Conservation (phyloP, 257 asterid genomes). For the Verbascum thapsus region DNA sequence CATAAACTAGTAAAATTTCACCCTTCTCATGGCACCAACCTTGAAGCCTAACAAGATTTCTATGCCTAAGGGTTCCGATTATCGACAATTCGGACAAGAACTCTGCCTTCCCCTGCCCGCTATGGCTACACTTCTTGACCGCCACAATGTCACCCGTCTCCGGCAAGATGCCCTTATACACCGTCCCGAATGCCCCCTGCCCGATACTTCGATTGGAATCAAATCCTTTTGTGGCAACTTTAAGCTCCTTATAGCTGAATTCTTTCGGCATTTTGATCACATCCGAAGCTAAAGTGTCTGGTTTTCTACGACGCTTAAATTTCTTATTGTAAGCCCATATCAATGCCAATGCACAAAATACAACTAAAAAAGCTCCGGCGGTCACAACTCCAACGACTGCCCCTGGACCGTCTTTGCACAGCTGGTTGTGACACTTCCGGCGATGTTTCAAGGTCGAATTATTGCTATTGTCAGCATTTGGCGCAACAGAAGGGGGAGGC, state of each 20-base stretch:
- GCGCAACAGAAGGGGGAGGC: conserved; percentile 51
- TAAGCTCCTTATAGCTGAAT: conserved; percentile 74
- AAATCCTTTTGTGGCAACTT: conserved; percentile 64
- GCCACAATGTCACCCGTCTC: conserved; percentile 62
- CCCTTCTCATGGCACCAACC: conserved; percentile 94
- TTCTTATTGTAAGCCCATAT: conserved; percentile 64
- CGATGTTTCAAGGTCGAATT: conserved; percentile 31
- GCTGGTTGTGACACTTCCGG: conserved; percentile 51
- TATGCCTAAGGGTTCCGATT: conserved; percentile 76
- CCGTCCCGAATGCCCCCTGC: conserved; percentile 86
- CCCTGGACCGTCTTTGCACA: conserved; percentile 62
- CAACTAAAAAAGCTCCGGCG: conserved; percentile 75
- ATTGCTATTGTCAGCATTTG: conserved; percentile 29
- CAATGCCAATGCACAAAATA: conserved; percentile 49
- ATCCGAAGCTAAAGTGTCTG: conserved; percentile 54
- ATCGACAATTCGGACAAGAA: conserved; percentile 76
- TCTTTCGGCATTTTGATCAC: conserved; percentile 81
- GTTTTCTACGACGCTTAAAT: conserved; percentile 38
- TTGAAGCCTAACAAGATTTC: conserved; percentile 77
- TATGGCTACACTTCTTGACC: conserved; percentile 80
- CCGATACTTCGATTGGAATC: conserved; percentile 57
- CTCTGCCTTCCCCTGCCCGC: conserved; percentile 82
- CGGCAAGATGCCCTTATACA: conserved; percentile 64
- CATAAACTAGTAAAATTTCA: conserved; percentile 73
- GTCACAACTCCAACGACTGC: conserved; percentile 81